These are phyloP conservation scores for Scheffersomyces cryptocercus DNA, from an alignment of 1,139 yeast genomes.

Conservation along the genomic window DNA sequence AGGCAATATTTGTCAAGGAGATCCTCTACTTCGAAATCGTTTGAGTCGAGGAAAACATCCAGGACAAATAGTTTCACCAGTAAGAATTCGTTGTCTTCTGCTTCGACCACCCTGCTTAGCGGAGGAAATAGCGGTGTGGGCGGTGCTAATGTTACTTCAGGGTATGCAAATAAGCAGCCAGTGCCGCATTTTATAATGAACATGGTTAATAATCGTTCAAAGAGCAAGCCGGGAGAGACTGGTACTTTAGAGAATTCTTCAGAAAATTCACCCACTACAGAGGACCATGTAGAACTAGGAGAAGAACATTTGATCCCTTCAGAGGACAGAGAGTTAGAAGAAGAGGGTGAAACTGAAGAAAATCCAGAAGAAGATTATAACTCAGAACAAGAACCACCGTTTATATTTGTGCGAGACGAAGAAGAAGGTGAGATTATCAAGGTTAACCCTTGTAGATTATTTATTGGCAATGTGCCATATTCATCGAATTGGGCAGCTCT, in stretches of 20 bases:
- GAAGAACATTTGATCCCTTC: no score
- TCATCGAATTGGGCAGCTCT: slow-evolving; percentile 57
- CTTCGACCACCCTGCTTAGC: slow-evolving; percentile 4
- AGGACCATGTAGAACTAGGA: not conserved
- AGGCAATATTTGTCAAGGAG: slow-evolving; percentile 6
- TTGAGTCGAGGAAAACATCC: slow-evolving; percentile 12
- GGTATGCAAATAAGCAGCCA: slow-evolving; percentile 1
- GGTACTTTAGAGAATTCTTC: not conserved
- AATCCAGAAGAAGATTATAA: not conserved
- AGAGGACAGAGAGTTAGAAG: not conserved
- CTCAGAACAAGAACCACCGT: slow-evolving; percentile 12
- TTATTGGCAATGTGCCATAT: slow-evolving; percentile 61
- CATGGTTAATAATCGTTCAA: slow-evolving; percentile 17
- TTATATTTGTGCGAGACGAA: slow-evolving; percentile 24
- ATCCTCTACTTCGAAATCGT: slow-evolving; percentile 8
- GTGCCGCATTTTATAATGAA: slow-evolving; percentile 36
- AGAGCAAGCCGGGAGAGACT: not conserved
- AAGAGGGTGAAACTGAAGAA: slow-evolving; percentile 1
- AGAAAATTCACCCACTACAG: not conserved
- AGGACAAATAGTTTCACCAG: slow-evolving; percentile 10
- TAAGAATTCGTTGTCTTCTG: slow-evolving; percentile 11
- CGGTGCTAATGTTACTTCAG: not conserved
- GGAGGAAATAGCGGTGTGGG: not conserved
- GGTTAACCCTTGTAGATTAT: slow-evolving; percentile 43
- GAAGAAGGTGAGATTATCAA: slow-evolving; percentile 29